phyloP scores from a whole-genome alignment of 257 asterid genomes.

The Salvia miltiorrhiza region DNA sequence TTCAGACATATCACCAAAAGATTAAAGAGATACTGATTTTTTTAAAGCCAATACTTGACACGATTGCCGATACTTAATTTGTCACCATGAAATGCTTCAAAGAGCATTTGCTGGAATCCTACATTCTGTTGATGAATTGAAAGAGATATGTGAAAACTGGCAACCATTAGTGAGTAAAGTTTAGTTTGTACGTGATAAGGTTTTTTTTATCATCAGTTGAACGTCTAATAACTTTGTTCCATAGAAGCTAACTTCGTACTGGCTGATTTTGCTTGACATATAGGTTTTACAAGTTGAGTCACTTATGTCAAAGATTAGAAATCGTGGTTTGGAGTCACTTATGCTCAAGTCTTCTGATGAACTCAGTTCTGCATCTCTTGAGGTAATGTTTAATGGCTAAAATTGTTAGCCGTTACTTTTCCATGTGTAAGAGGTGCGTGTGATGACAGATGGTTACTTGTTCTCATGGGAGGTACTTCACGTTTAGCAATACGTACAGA shows the following conservation, averaged over 20 bases:
- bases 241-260: background rate
- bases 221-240: background rate
- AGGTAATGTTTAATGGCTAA: constrained; percentile 45
- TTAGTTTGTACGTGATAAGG: constrained; percentile 63
- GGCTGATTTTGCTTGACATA: constrained; percentile 25
- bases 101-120: constrained; percentile 37
- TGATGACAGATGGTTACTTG: constrained; percentile 12
- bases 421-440: background rate
- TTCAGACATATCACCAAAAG: constrained; percentile 49
- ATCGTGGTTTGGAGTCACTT: constrained; percentile 54
- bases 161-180: constrained; percentile 78
- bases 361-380: constrained; percentile 52
- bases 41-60: constrained; percentile 58
- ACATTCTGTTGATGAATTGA: constrained; percentile 60
- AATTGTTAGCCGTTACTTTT: background rate
- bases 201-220: background rate
- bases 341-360: constrained; percentile 64
- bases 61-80: constrained; percentile 42
- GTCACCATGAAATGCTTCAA: constrained; percentile 56
- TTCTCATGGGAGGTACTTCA: constrained; percentile 12
- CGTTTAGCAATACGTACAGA: constrained; percentile 42
- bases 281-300: constrained; percentile 80
- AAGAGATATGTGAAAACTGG: constrained; percentile 60
- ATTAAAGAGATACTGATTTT: constrained; percentile 60
- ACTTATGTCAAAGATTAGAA: constrained; percentile 41